These are phyloP conservation scores for Phascolomyces articulosus DNA, from an alignment of 371 early-diverging fungal species.

Conservation along the genomic window DNA sequence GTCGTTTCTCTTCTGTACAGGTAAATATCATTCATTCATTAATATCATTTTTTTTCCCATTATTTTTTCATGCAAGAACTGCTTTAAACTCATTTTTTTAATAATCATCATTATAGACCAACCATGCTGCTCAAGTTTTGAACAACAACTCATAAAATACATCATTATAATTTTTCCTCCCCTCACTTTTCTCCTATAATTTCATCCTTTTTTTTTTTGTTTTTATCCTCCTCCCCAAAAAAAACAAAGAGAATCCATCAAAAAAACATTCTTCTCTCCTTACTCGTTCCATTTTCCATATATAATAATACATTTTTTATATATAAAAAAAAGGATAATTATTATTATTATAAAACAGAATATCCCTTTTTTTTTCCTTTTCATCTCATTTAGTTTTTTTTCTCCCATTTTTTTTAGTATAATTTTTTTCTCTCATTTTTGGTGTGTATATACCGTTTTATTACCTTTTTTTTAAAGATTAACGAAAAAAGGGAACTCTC, in stretches of 20 bases:
- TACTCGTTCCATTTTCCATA: neutral
- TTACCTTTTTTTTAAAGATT: neutral
- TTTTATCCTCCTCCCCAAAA: too few relatives aligned
- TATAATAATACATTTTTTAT: constrained; percentile 2
- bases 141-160: constrained; percentile 12
- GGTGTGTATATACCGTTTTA: too few relatives aligned
- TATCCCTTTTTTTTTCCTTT: neutral
- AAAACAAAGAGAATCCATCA: neutral
- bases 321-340: neutral
- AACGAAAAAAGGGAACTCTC: neutral
- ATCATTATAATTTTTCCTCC: neutral
- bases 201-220: neutral
- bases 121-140: constrained; percentile 48
- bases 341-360: too few relatives aligned
- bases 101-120: constrained; percentile 28
- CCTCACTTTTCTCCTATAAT: neutral
- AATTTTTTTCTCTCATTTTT: neutral
- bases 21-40: constrained; percentile 11
- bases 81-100: neutral
- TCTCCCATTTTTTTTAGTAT: too few relatives aligned
- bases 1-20: constrained; percentile 54
- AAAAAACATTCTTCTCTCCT: neutral
- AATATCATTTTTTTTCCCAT: neutral
- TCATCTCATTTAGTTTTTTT: neutral
- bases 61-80: neutral